Conservation (phyloP, 768 basidiomycete genomes). For the Tubosaeta brunneosetosa region DNA sequence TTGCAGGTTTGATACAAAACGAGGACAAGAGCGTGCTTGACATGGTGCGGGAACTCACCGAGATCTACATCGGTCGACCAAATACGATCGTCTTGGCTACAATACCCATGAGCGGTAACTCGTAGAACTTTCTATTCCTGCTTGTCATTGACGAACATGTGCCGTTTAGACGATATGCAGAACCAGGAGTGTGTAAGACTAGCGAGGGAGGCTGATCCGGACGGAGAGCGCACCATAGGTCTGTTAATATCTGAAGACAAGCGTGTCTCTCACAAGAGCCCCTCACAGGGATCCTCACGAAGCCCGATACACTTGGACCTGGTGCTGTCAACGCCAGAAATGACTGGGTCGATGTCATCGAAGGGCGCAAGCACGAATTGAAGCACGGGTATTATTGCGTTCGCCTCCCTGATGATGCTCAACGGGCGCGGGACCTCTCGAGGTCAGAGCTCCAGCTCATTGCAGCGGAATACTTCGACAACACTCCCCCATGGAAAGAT, state of each 20-base stretch:
- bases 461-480: constrained; percentile 44
- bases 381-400: constrained; percentile 63
- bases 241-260: not conserved
- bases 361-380: constrained; percentile 42
- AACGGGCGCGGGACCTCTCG: constrained; percentile 39
- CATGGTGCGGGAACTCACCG: constrained; percentile 46
- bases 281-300: constrained; percentile 60
- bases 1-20: constrained; percentile 55
- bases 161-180: constrained; percentile 57
- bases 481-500: constrained; percentile 48
- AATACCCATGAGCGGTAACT: constrained; percentile 58
- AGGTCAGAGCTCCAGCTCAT: constrained; percentile 34
- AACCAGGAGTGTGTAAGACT: constrained; percentile 56
- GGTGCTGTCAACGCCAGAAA: constrained; percentile 40
- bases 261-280: not conserved
- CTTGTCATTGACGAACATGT: not conserved
- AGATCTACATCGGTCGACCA: constrained; percentile 39
- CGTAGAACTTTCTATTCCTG: not conserved
- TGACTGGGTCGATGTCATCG: constrained; percentile 49
- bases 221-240: constrained; percentile 63
- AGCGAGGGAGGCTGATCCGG: constrained; percentile 49
- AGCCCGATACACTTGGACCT: constrained; percentile 51
- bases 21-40: constrained; percentile 36
- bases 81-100: constrained; percentile 63
- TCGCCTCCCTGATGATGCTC: constrained; percentile 56